Evolutionary conservation across 345 rosid species (phyloP), one percentile per base, ranked within the genome.

Genomic region (Aurinia saxatilis): DNA sequence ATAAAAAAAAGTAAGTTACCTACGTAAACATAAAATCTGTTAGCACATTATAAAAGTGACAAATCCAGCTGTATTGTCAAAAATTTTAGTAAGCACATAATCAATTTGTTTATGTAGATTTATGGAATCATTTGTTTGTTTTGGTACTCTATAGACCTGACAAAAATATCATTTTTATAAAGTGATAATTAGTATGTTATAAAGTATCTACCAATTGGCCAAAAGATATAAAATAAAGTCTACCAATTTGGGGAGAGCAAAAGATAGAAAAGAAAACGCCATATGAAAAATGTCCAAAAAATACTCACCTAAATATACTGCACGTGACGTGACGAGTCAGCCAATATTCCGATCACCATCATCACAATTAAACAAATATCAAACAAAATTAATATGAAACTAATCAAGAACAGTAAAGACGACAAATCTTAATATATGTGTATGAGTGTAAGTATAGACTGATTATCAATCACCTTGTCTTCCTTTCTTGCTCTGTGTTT

Each of bases 401-500:
- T n/a, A 63, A 56, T 63, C 60, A 57, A 64, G 39, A 71, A 71
- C 65, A 54, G 51, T 63, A 48, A 70, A 25, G 51, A 65, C 57
- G 17, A 31, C 37, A 21, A n/a, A 36, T 17, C 21, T 57, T 15
- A 42, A 33, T 19, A 38, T 16, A 53, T 4, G 5, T 13, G 0
- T 18, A 6, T 14, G 8, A 12, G n/a, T 34, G 19, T 13, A 13
- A 17, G 30, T 35, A 30, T 19, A 48, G 48, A 71, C 34, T 33
- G 70, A 82, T 27, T 7, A 21, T 2, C 4, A 4, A 21, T 21
- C 25, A 27, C 96, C 96, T 84, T 88, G 96, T 66, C 90, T 47
- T 47, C 96, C 96, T 82, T 85, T 88, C 75, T 86, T 88, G 77
- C 66, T 82, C 39, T 86, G 93, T 3, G 93, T 75, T 46, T 82